These are phyloP conservation scores for Magnolia sinica DNA, from an alignment of 164 flowering plant genomes.

Conservation along the genomic window DNA sequence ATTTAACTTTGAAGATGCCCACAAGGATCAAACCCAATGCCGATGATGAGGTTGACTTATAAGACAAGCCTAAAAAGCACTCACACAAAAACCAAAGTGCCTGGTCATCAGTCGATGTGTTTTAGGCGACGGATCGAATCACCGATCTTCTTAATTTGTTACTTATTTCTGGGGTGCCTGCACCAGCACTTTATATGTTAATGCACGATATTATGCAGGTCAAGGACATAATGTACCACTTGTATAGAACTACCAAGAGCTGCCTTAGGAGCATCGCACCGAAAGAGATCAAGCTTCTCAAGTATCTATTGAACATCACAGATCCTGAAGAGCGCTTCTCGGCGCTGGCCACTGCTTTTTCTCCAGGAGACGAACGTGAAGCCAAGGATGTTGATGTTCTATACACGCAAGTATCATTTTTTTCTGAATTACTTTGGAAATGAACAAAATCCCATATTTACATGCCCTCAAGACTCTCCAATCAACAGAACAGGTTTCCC, in stretches of 20 bases:
- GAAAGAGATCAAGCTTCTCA: conserved; percentile 87
- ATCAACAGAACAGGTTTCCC: neutral
- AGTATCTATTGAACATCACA: conserved; percentile 74
- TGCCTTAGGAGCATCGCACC: conserved; percentile 86
- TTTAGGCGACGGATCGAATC: too few relatives aligned
- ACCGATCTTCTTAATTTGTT: too few relatives aligned
- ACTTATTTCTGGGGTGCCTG: too few relatives aligned
- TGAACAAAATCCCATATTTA: too few relatives aligned
- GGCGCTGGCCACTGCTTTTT: conserved; percentile 85
- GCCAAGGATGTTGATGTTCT: conserved; percentile 56
- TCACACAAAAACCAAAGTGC: too few relatives aligned
- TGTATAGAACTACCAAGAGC: conserved; percentile 81
- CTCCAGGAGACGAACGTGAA: conserved; percentile 71
- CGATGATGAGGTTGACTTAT: too few relatives aligned
- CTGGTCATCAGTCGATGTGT: too few relatives aligned
- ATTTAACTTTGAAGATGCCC: too few relatives aligned
- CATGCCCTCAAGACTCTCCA: neutral
- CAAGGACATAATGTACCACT: conserved; percentile 87
- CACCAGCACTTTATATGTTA: neutral
- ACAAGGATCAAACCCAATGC: too few relatives aligned
- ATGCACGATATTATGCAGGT: conserved; percentile 45
- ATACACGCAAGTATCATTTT: conserved; percentile 58
- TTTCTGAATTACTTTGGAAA: neutral
- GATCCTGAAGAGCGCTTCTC: conserved; percentile 98
- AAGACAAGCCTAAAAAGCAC: too few relatives aligned